These are phyloP conservation scores for Cercospora brassicicola DNA, from an alignment of 2,329 filamentous ascomycete species.

Conservation along the genomic window DNA sequence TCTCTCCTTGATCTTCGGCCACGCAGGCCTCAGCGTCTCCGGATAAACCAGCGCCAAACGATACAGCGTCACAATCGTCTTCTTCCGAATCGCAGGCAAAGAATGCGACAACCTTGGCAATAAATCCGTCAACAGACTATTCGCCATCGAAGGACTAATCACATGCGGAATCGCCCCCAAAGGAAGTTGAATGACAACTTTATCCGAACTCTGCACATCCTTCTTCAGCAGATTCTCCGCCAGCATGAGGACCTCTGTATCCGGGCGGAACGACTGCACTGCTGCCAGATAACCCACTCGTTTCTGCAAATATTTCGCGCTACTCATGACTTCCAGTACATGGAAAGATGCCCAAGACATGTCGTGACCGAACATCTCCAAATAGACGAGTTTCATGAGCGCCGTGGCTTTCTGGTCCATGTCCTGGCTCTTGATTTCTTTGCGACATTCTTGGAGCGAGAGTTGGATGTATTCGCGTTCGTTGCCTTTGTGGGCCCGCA, in stretches of 20 bases:
- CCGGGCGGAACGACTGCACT: slow-evolving; percentile 90
- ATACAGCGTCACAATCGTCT: slow-evolving; percentile 92
- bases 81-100: slow-evolving; percentile 83
- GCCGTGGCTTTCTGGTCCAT: slow-evolving; percentile 98
- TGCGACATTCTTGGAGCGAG: slow-evolving; percentile 89
- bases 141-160: slow-evolving; percentile 85
- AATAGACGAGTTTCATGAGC: slow-evolving; percentile 90
- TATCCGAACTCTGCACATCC: slow-evolving; percentile 72
- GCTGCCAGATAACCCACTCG: slow-evolving; percentile 91
- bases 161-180: slow-evolving; percentile 90
- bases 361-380: slow-evolving; percentile 98
- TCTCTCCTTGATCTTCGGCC: slow-evolving; percentile 96
- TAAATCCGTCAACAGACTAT: slow-evolving; percentile 83
- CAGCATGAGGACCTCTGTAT: slow-evolving; percentile 96
- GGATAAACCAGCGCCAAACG: slow-evolving; percentile 93
- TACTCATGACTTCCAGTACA: slow-evolving; percentile 98
- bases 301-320: slow-evolving; percentile 90
- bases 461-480: slow-evolving; percentile 95
- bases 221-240: slow-evolving; percentile 97
- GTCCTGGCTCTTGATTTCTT: slow-evolving; percentile 88
- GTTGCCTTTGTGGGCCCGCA: slow-evolving; percentile 91
- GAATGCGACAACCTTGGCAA: slow-evolving; percentile 85
- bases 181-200: slow-evolving; percentile 78
- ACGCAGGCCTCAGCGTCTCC: slow-evolving; percentile 85
- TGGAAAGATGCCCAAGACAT: slow-evolving; percentile 99